A percentile compares a stretch with the other conserved stretches of the same genome.
Evolutionary conservation across 1,139 yeast species (phyloP).

Genomic region (Geotrichum siamense): DNA sequence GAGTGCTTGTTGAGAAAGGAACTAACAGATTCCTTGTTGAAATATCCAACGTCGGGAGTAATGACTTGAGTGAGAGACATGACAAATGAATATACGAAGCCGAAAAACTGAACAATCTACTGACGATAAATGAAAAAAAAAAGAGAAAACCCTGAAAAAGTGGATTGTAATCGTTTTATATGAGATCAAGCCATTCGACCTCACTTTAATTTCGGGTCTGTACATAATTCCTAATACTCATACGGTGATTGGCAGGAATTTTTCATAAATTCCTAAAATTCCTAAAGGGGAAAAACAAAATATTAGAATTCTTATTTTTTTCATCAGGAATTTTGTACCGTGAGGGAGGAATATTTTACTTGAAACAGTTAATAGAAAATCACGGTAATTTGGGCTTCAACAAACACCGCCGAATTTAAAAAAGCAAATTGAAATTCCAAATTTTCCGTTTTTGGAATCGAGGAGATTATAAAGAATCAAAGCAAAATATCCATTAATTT

Average conservation of each 20-base stretch:
- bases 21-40: constrained; percentile 5
- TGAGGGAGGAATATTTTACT: background rate
- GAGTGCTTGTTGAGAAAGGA: constrained; percentile 7
- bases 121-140: background rate
- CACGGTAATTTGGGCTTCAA: too few species aligned
- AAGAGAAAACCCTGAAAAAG: background rate
- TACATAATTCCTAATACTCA: constrained; percentile 2
- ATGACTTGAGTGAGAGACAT: constrained; percentile 11
- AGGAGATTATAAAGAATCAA: too few species aligned
- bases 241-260: background rate
- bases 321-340: too few species aligned
- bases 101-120: background rate
- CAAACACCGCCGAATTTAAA: too few species aligned
- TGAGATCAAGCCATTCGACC: constrained; percentile 1
- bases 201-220: background rate
- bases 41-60: constrained; percentile 1
- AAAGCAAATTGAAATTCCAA: too few species aligned
- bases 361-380: background rate
- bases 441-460: too few species aligned
- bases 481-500: too few species aligned
- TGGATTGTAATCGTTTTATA: constrained; percentile 1
- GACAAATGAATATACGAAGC: background rate
- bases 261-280: background rate
- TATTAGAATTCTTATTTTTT: background rate
- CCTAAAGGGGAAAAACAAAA: background rate